Evolutionary conservation across 352 stramenopile species (phyloP).

Genomic region (Globisporangium solare): DNA sequence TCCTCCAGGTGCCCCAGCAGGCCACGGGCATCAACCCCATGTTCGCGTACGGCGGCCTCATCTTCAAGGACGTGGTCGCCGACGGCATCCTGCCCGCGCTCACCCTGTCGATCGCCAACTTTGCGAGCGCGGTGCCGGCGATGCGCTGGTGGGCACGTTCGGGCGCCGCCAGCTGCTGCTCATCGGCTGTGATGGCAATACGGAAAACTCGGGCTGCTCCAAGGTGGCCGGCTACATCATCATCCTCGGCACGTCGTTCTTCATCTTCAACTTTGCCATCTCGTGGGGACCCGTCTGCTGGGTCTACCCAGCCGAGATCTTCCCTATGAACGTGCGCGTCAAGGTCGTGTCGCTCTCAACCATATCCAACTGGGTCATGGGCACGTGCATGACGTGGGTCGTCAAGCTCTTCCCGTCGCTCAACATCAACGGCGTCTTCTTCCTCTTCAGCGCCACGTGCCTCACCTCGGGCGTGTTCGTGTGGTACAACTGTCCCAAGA

Average conservation of each 20-base stretch:
- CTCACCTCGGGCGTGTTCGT: too few relatives aligned
- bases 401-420: too few relatives aligned
- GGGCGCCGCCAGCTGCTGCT: slow-evolving; percentile 31
- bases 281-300: slow-evolving; percentile 32
- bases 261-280: slow-evolving; percentile 38
- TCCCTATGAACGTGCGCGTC: too few relatives aligned
- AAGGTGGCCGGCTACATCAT: slow-evolving; percentile 26
- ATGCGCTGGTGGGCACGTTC: slow-evolving; percentile 35
- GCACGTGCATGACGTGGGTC: too few relatives aligned
- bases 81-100: too few relatives aligned
- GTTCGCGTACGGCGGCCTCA: slow-evolving; percentile 27
- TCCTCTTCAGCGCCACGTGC: slow-evolving; percentile 16
- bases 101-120: slow-evolving; percentile 18
- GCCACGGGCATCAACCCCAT: slow-evolving; percentile 1
- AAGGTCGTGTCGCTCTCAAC: too few relatives aligned
- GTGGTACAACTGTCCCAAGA: too few relatives aligned
- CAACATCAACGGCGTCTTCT: too few relatives aligned
- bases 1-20: too few relatives aligned
- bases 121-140: slow-evolving; percentile 28
- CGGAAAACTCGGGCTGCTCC: too few relatives aligned
- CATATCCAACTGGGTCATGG: too few relatives aligned
- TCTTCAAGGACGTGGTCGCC: too few relatives aligned
- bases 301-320: slow-evolving; percentile 10
- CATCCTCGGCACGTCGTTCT: slow-evolving; percentile 19
- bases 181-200: neutral